A percentile compares a stretch with the other conserved stretches of the same genome.
These are phyloP conservation scores for Choricystis sp. DNA, from an alignment of 139 green algal species.

Conservation along the genomic window DNA sequence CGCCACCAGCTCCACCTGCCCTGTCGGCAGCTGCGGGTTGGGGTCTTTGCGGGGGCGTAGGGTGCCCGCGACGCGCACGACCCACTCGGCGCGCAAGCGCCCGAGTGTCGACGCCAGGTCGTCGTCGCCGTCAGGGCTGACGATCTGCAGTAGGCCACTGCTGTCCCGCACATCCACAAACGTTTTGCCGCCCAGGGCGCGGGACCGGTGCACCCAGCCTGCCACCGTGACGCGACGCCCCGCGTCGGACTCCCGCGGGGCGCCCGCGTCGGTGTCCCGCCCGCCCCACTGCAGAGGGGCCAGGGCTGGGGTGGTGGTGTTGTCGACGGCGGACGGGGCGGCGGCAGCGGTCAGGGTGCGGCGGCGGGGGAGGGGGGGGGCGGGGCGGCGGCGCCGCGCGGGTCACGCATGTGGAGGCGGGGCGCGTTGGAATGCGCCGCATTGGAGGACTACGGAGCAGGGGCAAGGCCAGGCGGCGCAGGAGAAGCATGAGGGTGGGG, in stretches of 20 bases:
- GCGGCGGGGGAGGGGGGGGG: too few relatives aligned
- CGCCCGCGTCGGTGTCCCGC: slow-evolving; percentile 33
- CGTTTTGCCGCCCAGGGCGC: slow-evolving; percentile 80
- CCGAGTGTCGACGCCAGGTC: slow-evolving; percentile 1
- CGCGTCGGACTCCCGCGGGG: slow-evolving; percentile 25
- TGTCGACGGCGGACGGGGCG: too few relatives aligned
- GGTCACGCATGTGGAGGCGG: too few relatives aligned
- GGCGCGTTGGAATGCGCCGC: too few relatives aligned
- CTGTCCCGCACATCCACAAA: slow-evolving; percentile 92
- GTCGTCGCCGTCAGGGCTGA: not conserved
- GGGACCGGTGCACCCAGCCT: slow-evolving; percentile 85
- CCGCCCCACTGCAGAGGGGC: slow-evolving; percentile 45
- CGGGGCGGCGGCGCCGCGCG: too few relatives aligned
- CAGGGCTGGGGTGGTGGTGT: too few relatives aligned
- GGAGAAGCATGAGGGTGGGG: too few relatives aligned
- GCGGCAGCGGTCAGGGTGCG: too few relatives aligned
- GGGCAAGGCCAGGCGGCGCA: too few relatives aligned
- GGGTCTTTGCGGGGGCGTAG: slow-evolving; percentile 56
- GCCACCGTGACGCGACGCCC: slow-evolving; percentile 57
- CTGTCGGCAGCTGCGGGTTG: slow-evolving; percentile 75
- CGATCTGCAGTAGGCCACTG: slow-evolving; percentile 79
- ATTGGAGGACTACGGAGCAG: too few relatives aligned
- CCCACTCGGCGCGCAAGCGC: slow-evolving; percentile 68
- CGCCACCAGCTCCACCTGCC: slow-evolving; percentile 46
- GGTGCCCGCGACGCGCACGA: slow-evolving; percentile 63